Conservation (phyloP, 306 rosid genomes). For the Sophora flavescens region DNA sequence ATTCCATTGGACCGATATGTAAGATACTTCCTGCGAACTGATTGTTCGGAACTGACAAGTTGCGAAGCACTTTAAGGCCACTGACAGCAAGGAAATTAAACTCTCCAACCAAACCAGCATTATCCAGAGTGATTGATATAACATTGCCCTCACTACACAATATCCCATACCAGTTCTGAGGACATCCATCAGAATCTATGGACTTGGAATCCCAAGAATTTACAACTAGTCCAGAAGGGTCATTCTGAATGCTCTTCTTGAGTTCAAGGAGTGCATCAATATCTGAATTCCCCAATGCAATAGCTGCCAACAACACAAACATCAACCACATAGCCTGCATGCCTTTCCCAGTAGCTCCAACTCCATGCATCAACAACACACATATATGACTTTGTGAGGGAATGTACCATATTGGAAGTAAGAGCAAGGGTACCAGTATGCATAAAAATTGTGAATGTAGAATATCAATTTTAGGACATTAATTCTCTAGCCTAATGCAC, state of each 20-base stretch:
- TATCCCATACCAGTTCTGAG: conserved; percentile 74
- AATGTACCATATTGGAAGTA: conserved; percentile 18
- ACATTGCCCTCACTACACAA: conserved; percentile 65
- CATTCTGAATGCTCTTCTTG: conserved; percentile 66
- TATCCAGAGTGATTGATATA: conserved; percentile 61
- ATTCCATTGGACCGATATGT: conserved; percentile 51
- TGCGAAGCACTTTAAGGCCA: conserved; percentile 67
- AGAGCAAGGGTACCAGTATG: conserved; percentile 25
- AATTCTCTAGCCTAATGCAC: conserved; percentile 2
- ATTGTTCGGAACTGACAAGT: conserved; percentile 72
- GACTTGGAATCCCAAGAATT: conserved; percentile 76
- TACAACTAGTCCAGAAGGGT: conserved; percentile 65
- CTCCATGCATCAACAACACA: conserved; percentile 44
- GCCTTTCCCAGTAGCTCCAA: conserved; percentile 56
- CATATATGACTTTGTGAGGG: background rate
- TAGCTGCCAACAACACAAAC: conserved; percentile 50
- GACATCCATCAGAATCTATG: conserved; percentile 76
- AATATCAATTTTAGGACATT: background rate
- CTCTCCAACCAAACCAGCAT: conserved; percentile 72
- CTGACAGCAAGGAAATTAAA: conserved; percentile 63
- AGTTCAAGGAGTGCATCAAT: conserved; percentile 71
- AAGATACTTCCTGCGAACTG: conserved; percentile 64
- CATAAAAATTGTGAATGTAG: background rate
- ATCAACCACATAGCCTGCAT: conserved; percentile 73
- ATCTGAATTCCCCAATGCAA: conserved; percentile 68